A percentile compares a stretch with the other conserved stretches of the same genome.
phyloP scores from a whole-genome alignment of 2,329 filamentous ascomycete genomes.

The Fusarium lyarnte region DNA sequence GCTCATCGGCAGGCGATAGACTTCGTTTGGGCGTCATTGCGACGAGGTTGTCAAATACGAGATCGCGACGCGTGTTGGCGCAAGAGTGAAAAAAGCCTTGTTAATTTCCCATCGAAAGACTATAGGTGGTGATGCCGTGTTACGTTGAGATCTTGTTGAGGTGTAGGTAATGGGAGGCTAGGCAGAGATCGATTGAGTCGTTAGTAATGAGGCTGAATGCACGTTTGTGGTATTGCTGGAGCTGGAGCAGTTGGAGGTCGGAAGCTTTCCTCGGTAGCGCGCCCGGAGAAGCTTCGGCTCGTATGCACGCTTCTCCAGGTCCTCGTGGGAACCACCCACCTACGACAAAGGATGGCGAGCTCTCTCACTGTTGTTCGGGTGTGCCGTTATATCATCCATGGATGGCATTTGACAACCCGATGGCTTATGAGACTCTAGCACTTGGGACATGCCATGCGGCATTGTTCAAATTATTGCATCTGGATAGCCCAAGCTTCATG shows the following conservation, averaged over 20 bases:
- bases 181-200: not conserved
- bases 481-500: not conserved
- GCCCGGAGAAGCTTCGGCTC: conserved; percentile 36
- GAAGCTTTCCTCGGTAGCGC: conserved; percentile 4
- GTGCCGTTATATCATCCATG: not conserved
- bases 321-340: not conserved
- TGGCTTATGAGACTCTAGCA: not conserved
- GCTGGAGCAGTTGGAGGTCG: not conserved
- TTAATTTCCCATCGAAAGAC: conserved; percentile 6
- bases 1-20: conserved; percentile 44
- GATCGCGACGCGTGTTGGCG: not conserved
- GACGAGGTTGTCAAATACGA: not conserved
- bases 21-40: conserved; percentile 52
- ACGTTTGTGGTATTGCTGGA: not conserved
- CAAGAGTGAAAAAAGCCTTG: not conserved
- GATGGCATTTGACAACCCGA: not conserved
- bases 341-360: not conserved
- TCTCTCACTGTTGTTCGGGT: not conserved
- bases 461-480: not conserved
- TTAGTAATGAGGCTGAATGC: not conserved
- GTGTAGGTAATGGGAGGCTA: not conserved
- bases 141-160: not conserved
- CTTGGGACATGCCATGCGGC: not conserved
- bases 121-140: not conserved
- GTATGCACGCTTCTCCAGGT: not conserved